These are phyloP conservation scores for Plantago coronopus DNA, from an alignment of 305 asterid species.

Conservation along the genomic window DNA sequence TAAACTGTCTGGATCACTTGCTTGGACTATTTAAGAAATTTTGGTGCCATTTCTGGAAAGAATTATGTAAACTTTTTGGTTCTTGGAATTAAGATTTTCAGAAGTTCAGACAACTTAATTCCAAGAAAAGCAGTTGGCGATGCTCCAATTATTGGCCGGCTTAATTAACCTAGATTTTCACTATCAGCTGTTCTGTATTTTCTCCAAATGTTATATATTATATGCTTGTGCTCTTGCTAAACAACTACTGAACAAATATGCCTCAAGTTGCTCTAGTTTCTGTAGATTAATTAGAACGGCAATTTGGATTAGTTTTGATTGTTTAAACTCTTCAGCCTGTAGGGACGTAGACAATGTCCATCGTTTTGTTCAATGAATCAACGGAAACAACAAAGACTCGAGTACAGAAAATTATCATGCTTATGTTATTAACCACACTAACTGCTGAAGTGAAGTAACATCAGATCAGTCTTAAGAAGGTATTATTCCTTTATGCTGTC, in stretches of 20 bases:
- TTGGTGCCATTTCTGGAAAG: too few relatives aligned
- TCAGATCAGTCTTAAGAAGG: not conserved
- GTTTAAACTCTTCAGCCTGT: not conserved
- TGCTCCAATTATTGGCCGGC: not conserved
- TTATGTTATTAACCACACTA: not conserved
- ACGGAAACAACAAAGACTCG: not conserved
- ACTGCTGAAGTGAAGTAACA: too few relatives aligned
- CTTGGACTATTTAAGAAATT: too few relatives aligned
- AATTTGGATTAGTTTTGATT: too few relatives aligned
- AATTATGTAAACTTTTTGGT: too few relatives aligned
- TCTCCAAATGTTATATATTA: not conserved
- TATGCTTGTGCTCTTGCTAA: not conserved
- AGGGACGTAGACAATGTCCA: not conserved
- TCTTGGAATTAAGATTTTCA: too few relatives aligned
- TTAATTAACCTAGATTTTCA: not conserved
- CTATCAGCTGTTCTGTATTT: not conserved
- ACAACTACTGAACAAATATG: too few relatives aligned
- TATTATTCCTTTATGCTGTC: conserved; percentile 19
- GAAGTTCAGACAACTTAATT: too few relatives aligned
- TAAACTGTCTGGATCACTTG: too few relatives aligned
- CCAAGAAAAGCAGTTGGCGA: too few relatives aligned
- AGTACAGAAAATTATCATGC: conserved; percentile 9
- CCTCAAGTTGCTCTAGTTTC: too few relatives aligned
- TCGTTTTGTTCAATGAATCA: not conserved
- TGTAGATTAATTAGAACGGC: too few relatives aligned